Base-by-base conservation (phyloP, 352 stramenopile genomes). In the Phytophthora cactorum region DNA sequence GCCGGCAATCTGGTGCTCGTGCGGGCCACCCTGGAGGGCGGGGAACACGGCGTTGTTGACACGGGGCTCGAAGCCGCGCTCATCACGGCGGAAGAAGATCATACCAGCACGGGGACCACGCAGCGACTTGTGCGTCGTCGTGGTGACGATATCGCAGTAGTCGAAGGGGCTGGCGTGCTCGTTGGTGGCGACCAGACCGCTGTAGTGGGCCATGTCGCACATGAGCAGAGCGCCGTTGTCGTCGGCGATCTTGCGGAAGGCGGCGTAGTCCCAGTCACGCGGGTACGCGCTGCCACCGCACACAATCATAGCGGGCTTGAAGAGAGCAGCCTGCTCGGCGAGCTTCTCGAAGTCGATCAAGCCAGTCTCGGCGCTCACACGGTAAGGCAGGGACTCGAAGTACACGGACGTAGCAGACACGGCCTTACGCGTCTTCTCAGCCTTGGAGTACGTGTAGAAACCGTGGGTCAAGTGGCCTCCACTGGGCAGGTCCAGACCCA, bases 191-290 rank as follows among this genome's bases (percentile, higher is more conserved):
- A 99, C 97, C 17, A 99, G 87, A 50, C 98, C 98, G 50, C 88
- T 98, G 82, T 99, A 99, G 82, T 99, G 98, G 7, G 98, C 98
- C 97, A 99, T 99, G 79, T 99, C 98, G 75, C 97, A 98, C 89
- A 99, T 98, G 27, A 99, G 81, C 61, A 99, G 81, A 29, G 96
- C 82, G 47, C 97, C 97, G 67, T 99, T 99, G 65, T 96, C 96
- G 79, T 99, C 97, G 14, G 97, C 97, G 78, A 99, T 99, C 81
- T 98, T 88, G 52, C 96, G 92, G 90, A 99, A 99, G 41, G 87
- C 75, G 31, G 84, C 88, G 76, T 99, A 99, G 84, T 99, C 97
- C 97, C 97, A 99, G 77, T 99, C 97, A 63, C 97, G 91, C 32
- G 97, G 97, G 90, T 99, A 99, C 0, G 98, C 98, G 50, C 91